Percentiles rank a stretch among this genome's conserved stretches.
Conservation (phyloP, 306 rosid genomes). For the Rubus parviflorus region DNA sequence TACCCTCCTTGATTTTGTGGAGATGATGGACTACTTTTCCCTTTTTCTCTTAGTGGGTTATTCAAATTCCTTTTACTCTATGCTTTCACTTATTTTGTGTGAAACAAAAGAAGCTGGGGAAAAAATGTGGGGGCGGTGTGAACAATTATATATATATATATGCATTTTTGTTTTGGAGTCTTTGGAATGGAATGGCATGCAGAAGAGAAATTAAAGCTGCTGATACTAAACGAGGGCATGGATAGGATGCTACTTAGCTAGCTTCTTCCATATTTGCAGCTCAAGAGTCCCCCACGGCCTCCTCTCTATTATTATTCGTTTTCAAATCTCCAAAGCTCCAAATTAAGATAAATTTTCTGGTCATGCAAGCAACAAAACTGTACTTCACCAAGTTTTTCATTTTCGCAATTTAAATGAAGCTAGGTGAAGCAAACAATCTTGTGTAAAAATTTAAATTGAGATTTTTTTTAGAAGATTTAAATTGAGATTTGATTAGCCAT, state of each 20-base stretch:
- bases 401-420: background rate
- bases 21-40: background rate
- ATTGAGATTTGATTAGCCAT: too few species aligned
- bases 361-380: background rate
- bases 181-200: conserved; percentile 81
- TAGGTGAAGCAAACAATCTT: too few species aligned
- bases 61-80: background rate
- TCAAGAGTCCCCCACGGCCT: conserved; percentile 13
- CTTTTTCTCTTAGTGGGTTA: background rate
- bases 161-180: conserved; percentile 54
- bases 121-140: conserved; percentile 45
- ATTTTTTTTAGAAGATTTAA: too few species aligned
- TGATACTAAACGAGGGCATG: conserved; percentile 35
- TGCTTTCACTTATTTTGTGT: background rate
- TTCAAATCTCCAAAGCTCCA: conserved; percentile 20
- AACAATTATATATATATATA: conserved; percentile 51
- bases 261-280: conserved; percentile 37
- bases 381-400: background rate
- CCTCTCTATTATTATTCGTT: conserved; percentile 35
- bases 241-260: conserved; percentile 41
- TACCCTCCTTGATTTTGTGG: conserved; percentile 1
- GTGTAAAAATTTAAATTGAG: too few species aligned
- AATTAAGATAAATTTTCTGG: background rate
- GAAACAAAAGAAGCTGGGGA: conserved; percentile 38
- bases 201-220: conserved; percentile 55